A percentile compares a stretch with the other conserved stretches of the same genome.
These are phyloP conservation scores for Lachancea waltii DNA, from an alignment of 805 yeast species.

Conservation along the genomic window DNA sequence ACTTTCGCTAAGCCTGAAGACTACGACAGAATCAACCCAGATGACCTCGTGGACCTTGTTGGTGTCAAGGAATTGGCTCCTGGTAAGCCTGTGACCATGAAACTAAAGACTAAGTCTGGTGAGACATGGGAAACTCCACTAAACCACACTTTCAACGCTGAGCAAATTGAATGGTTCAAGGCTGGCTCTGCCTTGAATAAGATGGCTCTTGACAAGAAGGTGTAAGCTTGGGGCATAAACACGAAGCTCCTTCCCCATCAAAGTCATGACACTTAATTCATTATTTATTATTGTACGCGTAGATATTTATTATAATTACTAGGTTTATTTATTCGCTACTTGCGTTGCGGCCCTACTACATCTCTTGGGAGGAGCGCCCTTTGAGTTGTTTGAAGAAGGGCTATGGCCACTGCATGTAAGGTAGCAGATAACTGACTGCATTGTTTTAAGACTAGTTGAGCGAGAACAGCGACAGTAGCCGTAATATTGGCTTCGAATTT, in stretches of 20 bases:
- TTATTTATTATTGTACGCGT: slow-evolving; percentile 4
- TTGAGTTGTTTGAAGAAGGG: too few species aligned
- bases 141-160: slow-evolving; percentile 92
- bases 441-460: too few species aligned
- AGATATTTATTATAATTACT: slow-evolving; percentile 4
- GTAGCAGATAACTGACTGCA: too few species aligned
- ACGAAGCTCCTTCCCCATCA: too few species aligned
- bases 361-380: too few species aligned
- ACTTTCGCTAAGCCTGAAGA: slow-evolving; percentile 85
- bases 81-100: slow-evolving; percentile 81
- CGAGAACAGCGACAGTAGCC: too few species aligned
- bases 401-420: too few species aligned
- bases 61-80: slow-evolving; percentile 86
- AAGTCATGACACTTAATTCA: not conserved
- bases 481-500: too few species aligned
- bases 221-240: not conserved
- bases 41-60: slow-evolving; percentile 79
- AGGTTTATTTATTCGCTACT: too few species aligned
- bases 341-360: too few species aligned
- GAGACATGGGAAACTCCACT: slow-evolving; percentile 81
- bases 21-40: slow-evolving; percentile 89
- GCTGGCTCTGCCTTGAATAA: slow-evolving; percentile 98
- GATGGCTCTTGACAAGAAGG: slow-evolving; percentile 47
- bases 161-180: slow-evolving; percentile 99
- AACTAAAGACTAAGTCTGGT: slow-evolving; percentile 67